phyloP scores from a whole-genome alignment of 768 basidiomycete species.

The Amanita muscaria region DNA sequence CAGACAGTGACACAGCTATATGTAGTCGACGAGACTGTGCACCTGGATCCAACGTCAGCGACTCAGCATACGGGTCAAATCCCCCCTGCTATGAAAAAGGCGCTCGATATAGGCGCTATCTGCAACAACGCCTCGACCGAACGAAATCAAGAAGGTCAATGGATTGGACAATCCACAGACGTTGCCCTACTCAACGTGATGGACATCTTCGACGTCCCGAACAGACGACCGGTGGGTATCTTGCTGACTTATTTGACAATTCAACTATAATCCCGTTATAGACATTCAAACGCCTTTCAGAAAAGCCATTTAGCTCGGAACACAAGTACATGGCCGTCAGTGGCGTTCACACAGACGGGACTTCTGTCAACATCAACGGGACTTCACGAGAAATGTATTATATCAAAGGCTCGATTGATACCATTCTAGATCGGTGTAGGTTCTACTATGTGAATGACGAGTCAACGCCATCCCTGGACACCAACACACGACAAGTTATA shows the following conservation, averaged over 20 bases:
- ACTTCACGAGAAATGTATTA: conserved; percentile 69
- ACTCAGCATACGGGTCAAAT: conserved; percentile 27
- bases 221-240: conserved; percentile 58
- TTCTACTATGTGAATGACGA: conserved; percentile 86
- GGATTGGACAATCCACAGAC: conserved; percentile 87
- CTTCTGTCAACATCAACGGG: conserved; percentile 20
- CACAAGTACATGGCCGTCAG: conserved; percentile 90
- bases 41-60: conserved; percentile 47
- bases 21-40: conserved; percentile 72
- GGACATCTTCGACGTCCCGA: conserved; percentile 52
- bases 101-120: conserved; percentile 74
- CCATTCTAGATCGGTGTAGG: conserved; percentile 76
- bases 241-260: background rate
- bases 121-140: conserved; percentile 79
- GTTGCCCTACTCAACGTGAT: conserved; percentile 84
- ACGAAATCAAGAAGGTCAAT: conserved; percentile 60
- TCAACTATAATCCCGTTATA: conserved; percentile 18
- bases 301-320: conserved; percentile 90
- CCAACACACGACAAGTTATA: conserved; percentile 58
- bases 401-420: conserved; percentile 88
- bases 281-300: conserved; percentile 64
- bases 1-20: conserved; percentile 90
- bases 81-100: conserved; percentile 63
- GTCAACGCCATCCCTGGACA: conserved; percentile 77
- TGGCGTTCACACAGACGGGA: conserved; percentile 48